Evolutionary conservation across 768 basidiomycete species (phyloP).

Genomic region (Lentinula raphanica): DNA sequence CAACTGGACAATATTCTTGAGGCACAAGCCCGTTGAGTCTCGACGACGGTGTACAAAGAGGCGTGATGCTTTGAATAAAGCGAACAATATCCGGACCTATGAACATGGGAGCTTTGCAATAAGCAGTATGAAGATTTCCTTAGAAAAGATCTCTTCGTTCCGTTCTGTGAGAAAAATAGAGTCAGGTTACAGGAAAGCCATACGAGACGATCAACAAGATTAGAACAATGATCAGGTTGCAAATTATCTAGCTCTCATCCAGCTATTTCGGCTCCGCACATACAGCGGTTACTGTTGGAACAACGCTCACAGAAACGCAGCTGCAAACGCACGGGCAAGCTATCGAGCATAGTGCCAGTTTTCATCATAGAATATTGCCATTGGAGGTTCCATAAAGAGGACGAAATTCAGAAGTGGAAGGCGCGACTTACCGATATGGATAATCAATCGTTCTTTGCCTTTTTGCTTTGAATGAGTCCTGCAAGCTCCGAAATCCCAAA

Average conservation of each 20-base stretch:
- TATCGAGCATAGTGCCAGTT: slow-evolving; percentile 3
- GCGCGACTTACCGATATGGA: not conserved
- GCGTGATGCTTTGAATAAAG: not conserved
- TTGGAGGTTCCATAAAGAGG: not conserved
- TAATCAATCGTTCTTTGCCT: not conserved
- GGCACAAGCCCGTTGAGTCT: not conserved
- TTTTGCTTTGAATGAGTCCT: not conserved
- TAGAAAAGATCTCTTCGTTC: not conserved
- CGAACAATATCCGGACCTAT: not conserved
- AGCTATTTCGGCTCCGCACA: not conserved
- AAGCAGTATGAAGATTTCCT: not conserved
- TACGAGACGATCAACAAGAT: not conserved
- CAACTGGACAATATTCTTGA: not conserved
- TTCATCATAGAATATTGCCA: not conserved
- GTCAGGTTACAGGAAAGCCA: not conserved
- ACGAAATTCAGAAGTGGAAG: not conserved
- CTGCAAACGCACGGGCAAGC: not conserved
- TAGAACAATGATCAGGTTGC: not conserved
- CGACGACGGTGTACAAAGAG: not conserved
- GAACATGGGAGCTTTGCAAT: not conserved
- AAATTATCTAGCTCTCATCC: slow-evolving; percentile 5
- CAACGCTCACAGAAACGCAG: not conserved
- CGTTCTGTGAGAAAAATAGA: not conserved
- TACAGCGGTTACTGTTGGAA: not conserved
- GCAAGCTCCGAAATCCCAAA: not conserved